These are phyloP conservation scores for Ascomycota sp. DNA, from an alignment of 2,329 filamentous ascomycete species.

Conservation along the genomic window DNA sequence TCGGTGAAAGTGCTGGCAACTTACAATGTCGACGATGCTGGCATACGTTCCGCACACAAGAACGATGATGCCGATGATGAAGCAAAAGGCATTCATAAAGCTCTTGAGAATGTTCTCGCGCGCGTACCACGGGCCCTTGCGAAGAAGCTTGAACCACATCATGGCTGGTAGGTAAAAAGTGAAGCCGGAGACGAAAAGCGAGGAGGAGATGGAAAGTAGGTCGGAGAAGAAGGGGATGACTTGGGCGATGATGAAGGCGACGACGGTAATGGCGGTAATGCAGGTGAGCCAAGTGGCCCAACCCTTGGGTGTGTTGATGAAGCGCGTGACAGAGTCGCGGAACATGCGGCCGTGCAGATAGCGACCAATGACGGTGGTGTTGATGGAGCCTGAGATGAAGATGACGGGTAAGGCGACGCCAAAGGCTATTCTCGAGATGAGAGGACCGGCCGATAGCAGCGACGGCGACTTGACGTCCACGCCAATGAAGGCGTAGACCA, in stretches of 20 bases:
- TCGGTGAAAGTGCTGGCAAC: not conserved
- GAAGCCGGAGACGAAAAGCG: conserved; percentile 24
- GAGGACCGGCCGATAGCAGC: conserved; percentile 38
- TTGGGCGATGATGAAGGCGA: conserved; percentile 51
- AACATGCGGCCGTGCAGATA: conserved; percentile 26
- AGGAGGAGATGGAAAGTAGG: conserved; percentile 31
- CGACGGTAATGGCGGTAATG: conserved; percentile 32
- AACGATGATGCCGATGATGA: conserved; percentile 8
- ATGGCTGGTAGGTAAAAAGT: conserved; percentile 17
- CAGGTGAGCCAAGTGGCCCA: conserved; percentile 38
- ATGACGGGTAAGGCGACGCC: conserved; percentile 53
- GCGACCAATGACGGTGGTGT: conserved; percentile 26
- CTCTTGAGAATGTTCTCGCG: conserved; percentile 8
- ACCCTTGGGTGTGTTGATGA: conserved; percentile 26
- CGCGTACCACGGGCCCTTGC: conserved; percentile 8
- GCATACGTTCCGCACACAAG: conserved; percentile 9
- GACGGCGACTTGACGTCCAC: conserved; percentile 43
- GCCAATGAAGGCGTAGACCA: conserved; percentile 53
- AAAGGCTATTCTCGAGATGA: conserved; percentile 46
- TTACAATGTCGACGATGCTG: conserved; percentile 9
- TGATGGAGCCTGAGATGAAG: conserved; percentile 53
- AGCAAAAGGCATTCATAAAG: conserved; percentile 7
- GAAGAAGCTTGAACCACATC: conserved; percentile 18
- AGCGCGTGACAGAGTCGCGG: conserved; percentile 20
- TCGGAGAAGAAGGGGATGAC: conserved; percentile 53